Evolutionary conservation across 805 yeast genomes (phyloP).

Genomic region (Lipomyces spencermartinsiae): DNA sequence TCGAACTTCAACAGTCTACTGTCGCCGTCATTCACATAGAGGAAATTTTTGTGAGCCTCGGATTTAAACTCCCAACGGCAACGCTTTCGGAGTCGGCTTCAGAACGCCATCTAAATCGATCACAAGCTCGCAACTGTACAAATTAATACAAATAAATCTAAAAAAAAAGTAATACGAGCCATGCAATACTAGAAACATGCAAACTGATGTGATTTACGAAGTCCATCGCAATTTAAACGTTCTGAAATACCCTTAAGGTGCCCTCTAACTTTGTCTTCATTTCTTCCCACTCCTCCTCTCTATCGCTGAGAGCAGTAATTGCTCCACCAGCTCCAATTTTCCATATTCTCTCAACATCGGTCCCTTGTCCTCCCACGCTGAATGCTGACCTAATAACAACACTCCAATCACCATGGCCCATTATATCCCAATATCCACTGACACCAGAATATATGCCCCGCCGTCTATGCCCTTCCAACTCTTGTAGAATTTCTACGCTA

Average conservation of each 20-base stretch:
- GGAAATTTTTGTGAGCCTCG: not conserved
- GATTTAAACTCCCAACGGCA: not conserved
- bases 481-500: constrained; percentile 80
- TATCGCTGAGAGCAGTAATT: constrained; percentile 82
- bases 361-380: constrained; percentile 60
- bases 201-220: not conserved
- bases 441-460: constrained; percentile 95
- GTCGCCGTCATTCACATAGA: not conserved
- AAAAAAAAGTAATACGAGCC: not conserved
- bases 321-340: constrained; percentile 99
- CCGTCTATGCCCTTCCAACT: constrained; percentile 54
- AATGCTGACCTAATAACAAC: constrained; percentile 88
- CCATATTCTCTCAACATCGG: constrained; percentile 57
- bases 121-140: not conserved
- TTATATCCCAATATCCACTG: constrained; percentile 91
- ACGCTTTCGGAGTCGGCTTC: too few species aligned
- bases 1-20: not conserved
- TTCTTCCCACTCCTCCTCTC: constrained; percentile 90
- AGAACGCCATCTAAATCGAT: too few species aligned
- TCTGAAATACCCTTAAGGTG: constrained; percentile 71
- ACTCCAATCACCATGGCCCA: constrained; percentile 93
- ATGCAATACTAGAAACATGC: not conserved
- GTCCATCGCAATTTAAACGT: not conserved
- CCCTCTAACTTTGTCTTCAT: constrained; percentile 81
- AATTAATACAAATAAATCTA: not conserved